These are phyloP conservation scores for Dothideomycetes sp. DNA, from an alignment of 2,329 filamentous ascomycete genomes.

Conservation along the genomic window DNA sequence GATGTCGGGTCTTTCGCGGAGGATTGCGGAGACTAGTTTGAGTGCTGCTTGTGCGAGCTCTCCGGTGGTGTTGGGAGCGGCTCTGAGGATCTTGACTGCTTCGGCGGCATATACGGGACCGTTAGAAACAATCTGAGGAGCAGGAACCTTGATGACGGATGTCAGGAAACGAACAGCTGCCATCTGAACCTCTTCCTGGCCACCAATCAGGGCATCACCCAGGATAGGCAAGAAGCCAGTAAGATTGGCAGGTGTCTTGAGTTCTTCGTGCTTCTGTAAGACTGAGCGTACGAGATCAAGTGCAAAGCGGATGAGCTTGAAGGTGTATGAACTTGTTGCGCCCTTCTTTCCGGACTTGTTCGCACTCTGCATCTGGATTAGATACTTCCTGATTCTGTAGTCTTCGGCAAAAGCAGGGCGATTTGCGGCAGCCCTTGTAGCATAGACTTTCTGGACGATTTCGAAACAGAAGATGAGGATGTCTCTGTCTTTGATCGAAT, in stretches of 20 bases:
- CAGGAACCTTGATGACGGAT: conserved; percentile 74
- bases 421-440: conserved; percentile 32
- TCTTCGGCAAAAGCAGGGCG: conserved; percentile 40
- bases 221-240: conserved; percentile 80
- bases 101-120: conserved; percentile 75
- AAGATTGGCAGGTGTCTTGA: conserved; percentile 72
- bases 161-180: conserved; percentile 78
- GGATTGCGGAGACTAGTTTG: conserved; percentile 75
- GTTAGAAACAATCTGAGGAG: conserved; percentile 59
- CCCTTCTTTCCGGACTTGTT: conserved; percentile 65
- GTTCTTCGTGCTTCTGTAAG: conserved; percentile 73
- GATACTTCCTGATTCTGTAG: conserved; percentile 59
- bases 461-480: conserved; percentile 93
- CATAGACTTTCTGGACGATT: conserved; percentile 76
- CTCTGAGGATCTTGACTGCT: conserved; percentile 71
- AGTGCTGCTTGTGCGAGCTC: conserved; percentile 81
- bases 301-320: conserved; percentile 82
- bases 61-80: conserved; percentile 66
- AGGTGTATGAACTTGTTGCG: conserved; percentile 66
- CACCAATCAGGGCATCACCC: conserved; percentile 73
- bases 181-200: conserved; percentile 87
- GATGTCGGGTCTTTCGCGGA: conserved; percentile 71
- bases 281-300: conserved; percentile 78
- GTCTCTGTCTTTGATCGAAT: conserved; percentile 66
- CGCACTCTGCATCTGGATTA: conserved; percentile 66